Evolutionary conservation across 2,329 filamentous ascomycete genomes (phyloP), one percentile per base, ranked within the genome.

Genomic region (Cylindrodendrum hubeiense): DNA sequence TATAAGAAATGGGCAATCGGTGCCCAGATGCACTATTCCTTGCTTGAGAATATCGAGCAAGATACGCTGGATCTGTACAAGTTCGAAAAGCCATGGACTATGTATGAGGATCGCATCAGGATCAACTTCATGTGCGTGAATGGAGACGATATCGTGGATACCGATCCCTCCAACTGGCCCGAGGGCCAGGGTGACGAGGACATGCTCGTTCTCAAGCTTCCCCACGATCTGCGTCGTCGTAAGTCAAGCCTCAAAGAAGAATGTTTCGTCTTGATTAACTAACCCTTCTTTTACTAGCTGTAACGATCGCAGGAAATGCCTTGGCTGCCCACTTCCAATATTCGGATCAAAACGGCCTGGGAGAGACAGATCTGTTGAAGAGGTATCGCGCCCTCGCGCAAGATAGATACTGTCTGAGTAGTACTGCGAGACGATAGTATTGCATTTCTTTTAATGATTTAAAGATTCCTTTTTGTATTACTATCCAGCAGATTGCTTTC

Each of bases 91-190:
- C 53, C 63, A 2, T 71, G 69, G 69, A 37, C 26, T 5, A 71
- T 71, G 68, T 61, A 67, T 3, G 54, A 49, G 0, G 66, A 71
- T 0, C 68, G 69, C 13, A 71, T 71, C 6, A 34, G 69, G 3
- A 71, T 71, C 58, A 71, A 71, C 3, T 71, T 71, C 9, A 71
- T 71, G 63, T 69, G 63, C 13, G 4, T 71, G 3, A 69, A 71
- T 1, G 60, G 56, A 9, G 65, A 71, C 17, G 69, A 71, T 15
- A 59, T 71, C 7, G 47, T 71, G 1, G 47, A 71, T 15, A 67
- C 60, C 0, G 63, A 63, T 17, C 22, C 28, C 6, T 26, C 49
- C n/a, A 28, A 60, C 43, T 64, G 61, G 61, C 55, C 61, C 4
- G 24, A 44, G 10, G 10, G n/a, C n/a, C 30, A 41, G 54, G 61